These are phyloP conservation scores for Yamadazyma oceani DNA, from an alignment of 1,139 yeast species.

Conservation along the genomic window DNA sequence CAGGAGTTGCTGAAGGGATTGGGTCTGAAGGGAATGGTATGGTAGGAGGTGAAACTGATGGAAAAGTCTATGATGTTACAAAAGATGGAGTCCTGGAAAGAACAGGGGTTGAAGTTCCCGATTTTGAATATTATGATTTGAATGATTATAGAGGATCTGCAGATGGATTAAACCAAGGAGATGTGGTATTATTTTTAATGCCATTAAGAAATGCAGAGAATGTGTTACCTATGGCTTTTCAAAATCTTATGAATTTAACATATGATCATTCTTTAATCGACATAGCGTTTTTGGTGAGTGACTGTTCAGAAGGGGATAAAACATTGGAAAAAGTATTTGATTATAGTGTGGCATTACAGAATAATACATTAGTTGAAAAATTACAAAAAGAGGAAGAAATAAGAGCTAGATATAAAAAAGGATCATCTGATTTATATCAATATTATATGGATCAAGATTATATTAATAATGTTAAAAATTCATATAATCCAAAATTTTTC, in stretches of 20 bases:
- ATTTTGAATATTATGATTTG: slow-evolving; percentile 60
- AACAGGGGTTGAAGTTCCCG: slow-evolving; percentile 8
- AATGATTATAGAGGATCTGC: slow-evolving; percentile 54
- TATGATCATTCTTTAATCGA: slow-evolving; percentile 82
- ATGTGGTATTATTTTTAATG: slow-evolving; percentile 67
- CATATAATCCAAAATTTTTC: slow-evolving; percentile 56
- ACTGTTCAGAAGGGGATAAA: slow-evolving; percentile 73
- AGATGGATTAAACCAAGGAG: slow-evolving; percentile 57
- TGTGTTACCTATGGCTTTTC: slow-evolving; percentile 80
- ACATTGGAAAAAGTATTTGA: slow-evolving; percentile 70
- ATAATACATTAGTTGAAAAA: slow-evolving; percentile 60
- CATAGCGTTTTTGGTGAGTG: slow-evolving; percentile 82
- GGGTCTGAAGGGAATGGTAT: too few relatives aligned
- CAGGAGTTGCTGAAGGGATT: too few relatives aligned
- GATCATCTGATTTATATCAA: slow-evolving; percentile 62
- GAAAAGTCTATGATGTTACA: slow-evolving; percentile 33
- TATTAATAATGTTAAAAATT: slow-evolving; percentile 52
- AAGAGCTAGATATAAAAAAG: slow-evolving; percentile 32
- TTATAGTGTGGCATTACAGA: slow-evolving; percentile 65
- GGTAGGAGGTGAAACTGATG: slow-evolving; percentile 10
- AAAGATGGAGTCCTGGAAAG: slow-evolving; percentile 31
- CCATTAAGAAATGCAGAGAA: slow-evolving; percentile 83
- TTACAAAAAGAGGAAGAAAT: slow-evolving; percentile 42
- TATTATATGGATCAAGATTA: slow-evolving; percentile 70
- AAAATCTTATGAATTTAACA: slow-evolving; percentile 80